A percentile compares a stretch with the other conserved stretches of the same genome.
Conservation (phyloP, 2,329 filamentous ascomycete species). For the Pseudocercospora crystallina region DNA sequence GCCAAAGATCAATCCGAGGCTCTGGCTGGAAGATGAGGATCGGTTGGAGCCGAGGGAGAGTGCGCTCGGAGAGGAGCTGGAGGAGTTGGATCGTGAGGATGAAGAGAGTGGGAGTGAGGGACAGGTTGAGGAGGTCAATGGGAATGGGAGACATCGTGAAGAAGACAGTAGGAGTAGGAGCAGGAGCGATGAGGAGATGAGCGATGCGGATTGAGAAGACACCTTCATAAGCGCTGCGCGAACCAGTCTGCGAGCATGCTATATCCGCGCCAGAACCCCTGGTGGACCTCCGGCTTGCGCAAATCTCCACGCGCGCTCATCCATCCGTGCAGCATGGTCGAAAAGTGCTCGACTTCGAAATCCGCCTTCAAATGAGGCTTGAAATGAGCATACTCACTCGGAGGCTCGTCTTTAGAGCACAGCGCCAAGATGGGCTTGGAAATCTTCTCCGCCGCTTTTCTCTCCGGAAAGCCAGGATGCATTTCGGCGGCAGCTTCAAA, state of each 20-base stretch:
- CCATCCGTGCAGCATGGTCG: too few relatives aligned
- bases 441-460: slow-evolving; percentile 1
- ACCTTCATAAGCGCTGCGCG: not conserved
- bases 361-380: too few relatives aligned
- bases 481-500: slow-evolving; percentile 2
- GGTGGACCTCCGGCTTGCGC: too few relatives aligned
- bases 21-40: slow-evolving; percentile 84
- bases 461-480: slow-evolving; percentile 4
- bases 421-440: not conserved
- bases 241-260: not conserved
- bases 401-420: too few relatives aligned
- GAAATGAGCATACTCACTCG: too few relatives aligned
- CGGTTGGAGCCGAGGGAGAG: slow-evolving; percentile 82
- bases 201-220: slow-evolving; percentile 25
- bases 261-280: too few relatives aligned
- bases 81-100: slow-evolving; percentile 66
- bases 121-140: slow-evolving; percentile 37
- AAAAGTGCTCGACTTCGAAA: too few relatives aligned
- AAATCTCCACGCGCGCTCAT: too few relatives aligned
- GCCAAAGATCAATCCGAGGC: slow-evolving; percentile 83
- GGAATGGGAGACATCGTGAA: slow-evolving; percentile 11
- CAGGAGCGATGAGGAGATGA: slow-evolving; percentile 22
- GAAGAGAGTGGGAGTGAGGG: slow-evolving; percentile 35
- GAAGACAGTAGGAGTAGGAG: slow-evolving; percentile 6
- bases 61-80: slow-evolving; percentile 72